phyloP scores from a whole-genome alignment of 192 early-diverging fungal genomes.

The Globomyces pollinis-pini region DNA sequence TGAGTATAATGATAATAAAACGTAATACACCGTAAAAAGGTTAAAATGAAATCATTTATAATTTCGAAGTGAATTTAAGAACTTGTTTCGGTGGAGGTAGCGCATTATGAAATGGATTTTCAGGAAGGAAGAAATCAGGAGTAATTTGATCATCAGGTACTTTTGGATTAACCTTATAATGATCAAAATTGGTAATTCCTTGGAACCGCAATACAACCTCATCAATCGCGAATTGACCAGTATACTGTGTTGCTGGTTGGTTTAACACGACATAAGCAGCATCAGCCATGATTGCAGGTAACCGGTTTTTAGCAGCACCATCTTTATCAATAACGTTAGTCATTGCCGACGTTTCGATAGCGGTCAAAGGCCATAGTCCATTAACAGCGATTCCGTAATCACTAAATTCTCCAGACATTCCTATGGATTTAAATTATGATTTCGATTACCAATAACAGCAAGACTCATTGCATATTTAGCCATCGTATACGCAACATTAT shows the following conservation, averaged over 20 bases:
- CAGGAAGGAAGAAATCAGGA: conserved; percentile 38
- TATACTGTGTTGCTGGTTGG: conserved; percentile 36
- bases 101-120: conserved; percentile 20
- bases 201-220: conserved; percentile 64
- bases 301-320: conserved; percentile 25
- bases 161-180: conserved; percentile 57
- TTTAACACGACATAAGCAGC: conserved; percentile 57
- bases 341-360: conserved; percentile 68
- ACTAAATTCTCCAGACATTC: conserved; percentile 61
- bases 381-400: conserved; percentile 66
- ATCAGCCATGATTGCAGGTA: conserved; percentile 66
- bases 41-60: too few species aligned
- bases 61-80: too few species aligned
- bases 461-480: conserved; percentile 62
- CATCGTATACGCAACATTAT: conserved; percentile 36
- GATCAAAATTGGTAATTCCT: conserved; percentile 63
- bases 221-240: conserved; percentile 72
- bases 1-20: too few species aligned
- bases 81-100: not conserved
- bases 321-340: conserved; percentile 29
- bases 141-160: conserved; percentile 44
- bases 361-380: conserved; percentile 66
- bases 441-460: conserved; percentile 50
- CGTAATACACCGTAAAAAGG: too few species aligned
- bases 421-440: too few species aligned